phyloP scores from a whole-genome alignment of 257 asterid species.

The Echites panduratus region DNA sequence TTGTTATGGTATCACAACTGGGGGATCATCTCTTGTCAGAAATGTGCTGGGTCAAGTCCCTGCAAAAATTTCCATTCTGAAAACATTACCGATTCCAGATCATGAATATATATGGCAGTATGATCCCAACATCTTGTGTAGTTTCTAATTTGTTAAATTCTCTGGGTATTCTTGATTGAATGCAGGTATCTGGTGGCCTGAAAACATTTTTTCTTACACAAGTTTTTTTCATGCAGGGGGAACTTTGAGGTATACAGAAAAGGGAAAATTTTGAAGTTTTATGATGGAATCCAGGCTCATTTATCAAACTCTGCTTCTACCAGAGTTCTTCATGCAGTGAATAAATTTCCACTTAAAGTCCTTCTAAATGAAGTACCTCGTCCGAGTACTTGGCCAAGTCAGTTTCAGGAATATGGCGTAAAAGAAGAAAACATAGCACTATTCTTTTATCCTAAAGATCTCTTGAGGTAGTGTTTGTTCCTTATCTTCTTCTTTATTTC shows the following conservation, averaged over 20 bases:
- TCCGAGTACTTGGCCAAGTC: slow-evolving; percentile 18
- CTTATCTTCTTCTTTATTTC: not conserved
- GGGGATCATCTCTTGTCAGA: not conserved
- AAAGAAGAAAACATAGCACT: slow-evolving; percentile 19
- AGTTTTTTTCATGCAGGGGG: slow-evolving; percentile 14
- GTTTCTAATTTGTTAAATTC: not conserved
- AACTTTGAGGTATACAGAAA: slow-evolving; percentile 9
- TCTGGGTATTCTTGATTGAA: not conserved
- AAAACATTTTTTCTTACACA: not conserved
- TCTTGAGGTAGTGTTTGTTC: slow-evolving; percentile 8
- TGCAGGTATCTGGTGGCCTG: not conserved
- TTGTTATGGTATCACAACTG: slow-evolving; percentile 17
- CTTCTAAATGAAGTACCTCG: slow-evolving; percentile 21
- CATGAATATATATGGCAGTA: slow-evolving; percentile 23
- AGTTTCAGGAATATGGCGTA: slow-evolving; percentile 18
- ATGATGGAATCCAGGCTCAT: slow-evolving; percentile 20
- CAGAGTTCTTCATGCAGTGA: slow-evolving; percentile 16
- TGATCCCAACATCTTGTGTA: not conserved
- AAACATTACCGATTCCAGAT: slow-evolving; percentile 23
- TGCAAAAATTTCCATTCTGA: slow-evolving; percentile 32
- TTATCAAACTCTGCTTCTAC: slow-evolving; percentile 16
- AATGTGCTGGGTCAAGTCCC: slow-evolving; percentile 36
- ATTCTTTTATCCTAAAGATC: slow-evolving; percentile 19
- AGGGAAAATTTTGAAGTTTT: slow-evolving; percentile 4
- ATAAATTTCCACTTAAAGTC: slow-evolving; percentile 12